These are phyloP conservation scores for Metarhizium brunneum DNA, from an alignment of 2,329 filamentous ascomycete genomes.

Conservation along the genomic window DNA sequence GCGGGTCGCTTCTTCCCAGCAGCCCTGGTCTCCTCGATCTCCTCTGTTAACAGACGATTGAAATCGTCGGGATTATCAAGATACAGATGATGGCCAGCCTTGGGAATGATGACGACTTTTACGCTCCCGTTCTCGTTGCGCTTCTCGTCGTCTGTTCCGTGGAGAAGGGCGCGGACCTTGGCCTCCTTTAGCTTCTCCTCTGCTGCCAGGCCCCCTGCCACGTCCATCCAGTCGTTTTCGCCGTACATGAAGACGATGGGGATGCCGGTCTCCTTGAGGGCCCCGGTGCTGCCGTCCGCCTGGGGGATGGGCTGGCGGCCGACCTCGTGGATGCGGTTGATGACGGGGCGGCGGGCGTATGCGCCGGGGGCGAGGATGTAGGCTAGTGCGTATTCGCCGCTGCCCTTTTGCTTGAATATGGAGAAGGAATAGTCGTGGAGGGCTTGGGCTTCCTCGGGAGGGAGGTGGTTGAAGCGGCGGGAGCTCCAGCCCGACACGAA, in stretches of 20 bases:
- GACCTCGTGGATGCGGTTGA: slow-evolving; percentile 77
- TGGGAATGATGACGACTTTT: slow-evolving; percentile 68
- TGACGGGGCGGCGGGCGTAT: slow-evolving; percentile 79
- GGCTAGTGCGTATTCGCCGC: slow-evolving; percentile 85
- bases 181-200: slow-evolving; percentile 69
- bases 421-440: slow-evolving; percentile 92
- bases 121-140: slow-evolving; percentile 66
- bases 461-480: slow-evolving; percentile 83
- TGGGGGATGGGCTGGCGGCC: slow-evolving; percentile 56
- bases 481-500: slow-evolving; percentile 94
- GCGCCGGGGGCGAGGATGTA: slow-evolving; percentile 92
- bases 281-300: slow-evolving; percentile 12
- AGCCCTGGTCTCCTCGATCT: slow-evolving; percentile 40
- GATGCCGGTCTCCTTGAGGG: slow-evolving; percentile 50
- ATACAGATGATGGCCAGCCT: slow-evolving; percentile 51
- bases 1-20: slow-evolving; percentile 10
- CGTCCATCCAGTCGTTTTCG: slow-evolving; percentile 98
- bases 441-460: slow-evolving; percentile 66
- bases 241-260: slow-evolving; percentile 94
- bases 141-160: slow-evolving; percentile 59
- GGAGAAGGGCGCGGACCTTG: slow-evolving; percentile 47
- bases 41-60: slow-evolving; percentile 41
- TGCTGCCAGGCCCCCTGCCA: slow-evolving; percentile 72
- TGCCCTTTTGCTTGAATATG: slow-evolving; percentile 85
- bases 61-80: slow-evolving; percentile 51